Percentiles rank a stretch among this genome's conserved stretches.
These are phyloP conservation scores for Neurospora sp. DNA, from an alignment of 495 filamentous ascomycete species.

Conservation along the genomic window DNA sequence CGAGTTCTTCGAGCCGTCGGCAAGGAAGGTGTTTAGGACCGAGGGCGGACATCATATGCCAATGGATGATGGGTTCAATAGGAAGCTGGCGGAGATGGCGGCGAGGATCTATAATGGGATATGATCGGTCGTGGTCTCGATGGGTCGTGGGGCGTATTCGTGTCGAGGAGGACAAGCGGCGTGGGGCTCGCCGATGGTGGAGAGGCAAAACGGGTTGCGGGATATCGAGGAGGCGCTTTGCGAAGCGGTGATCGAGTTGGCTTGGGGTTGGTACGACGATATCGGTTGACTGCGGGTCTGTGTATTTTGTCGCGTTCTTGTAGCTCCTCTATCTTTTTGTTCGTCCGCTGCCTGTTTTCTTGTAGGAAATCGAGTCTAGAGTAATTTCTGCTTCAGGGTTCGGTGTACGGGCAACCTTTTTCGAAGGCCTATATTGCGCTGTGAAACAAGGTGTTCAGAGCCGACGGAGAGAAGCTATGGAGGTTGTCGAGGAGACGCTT, in stretches of 20 bases:
- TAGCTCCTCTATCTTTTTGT: too few relatives aligned
- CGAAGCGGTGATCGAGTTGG: background rate
- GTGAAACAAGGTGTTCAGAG: background rate
- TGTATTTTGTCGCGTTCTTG: too few relatives aligned
- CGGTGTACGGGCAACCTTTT: too few relatives aligned
- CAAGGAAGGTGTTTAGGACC: constrained; percentile 10
- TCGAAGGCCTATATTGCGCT: background rate
- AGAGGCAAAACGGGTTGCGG: background rate
- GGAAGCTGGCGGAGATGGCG: background rate
- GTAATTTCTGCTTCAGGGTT: too few relatives aligned
- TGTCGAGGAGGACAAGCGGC: background rate
- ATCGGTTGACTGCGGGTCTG: too few relatives aligned
- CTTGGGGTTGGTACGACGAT: background rate
- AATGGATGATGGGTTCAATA: constrained; percentile 8
- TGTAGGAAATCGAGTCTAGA: background rate
- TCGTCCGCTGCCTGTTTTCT: too few relatives aligned
- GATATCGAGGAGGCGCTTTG: background rate
- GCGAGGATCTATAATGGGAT: background rate
- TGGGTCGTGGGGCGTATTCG: background rate
- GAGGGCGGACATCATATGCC: constrained; percentile 21
- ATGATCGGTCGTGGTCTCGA: background rate
- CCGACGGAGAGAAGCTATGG: background rate
- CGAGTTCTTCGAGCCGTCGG: constrained; percentile 11
- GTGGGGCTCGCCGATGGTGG: background rate
- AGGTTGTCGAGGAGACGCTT: background rate